Percentiles rank a stretch among this genome's conserved stretches.
phyloP scores from a whole-genome alignment of 129 eudicot genomes.

The Tagetes patula region DNA sequence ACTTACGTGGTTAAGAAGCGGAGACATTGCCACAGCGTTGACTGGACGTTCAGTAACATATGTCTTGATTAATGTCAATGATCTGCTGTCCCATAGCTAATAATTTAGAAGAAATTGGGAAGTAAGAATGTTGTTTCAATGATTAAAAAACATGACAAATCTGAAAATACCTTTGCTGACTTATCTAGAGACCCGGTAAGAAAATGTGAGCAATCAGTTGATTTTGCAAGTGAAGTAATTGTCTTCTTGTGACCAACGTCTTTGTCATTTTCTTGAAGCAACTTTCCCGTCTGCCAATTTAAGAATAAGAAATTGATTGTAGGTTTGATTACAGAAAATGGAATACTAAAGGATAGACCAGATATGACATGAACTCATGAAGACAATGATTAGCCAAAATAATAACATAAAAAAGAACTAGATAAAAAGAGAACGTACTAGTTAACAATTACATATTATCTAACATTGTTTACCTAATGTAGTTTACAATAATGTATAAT shows the following conservation, averaged over 20 bases:
- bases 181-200: slow-evolving; percentile 83
- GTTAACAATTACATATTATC: not conserved
- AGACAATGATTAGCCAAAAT: not conserved
- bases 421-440: not conserved
- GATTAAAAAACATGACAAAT: slow-evolving; percentile 1
- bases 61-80: slow-evolving; percentile 82
- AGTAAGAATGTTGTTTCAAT: slow-evolving; percentile 4
- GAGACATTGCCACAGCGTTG: slow-evolving; percentile 94
- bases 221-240: slow-evolving; percentile 68
- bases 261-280: slow-evolving; percentile 71
- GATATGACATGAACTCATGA: too few species aligned
- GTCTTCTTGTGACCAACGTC: slow-evolving; percentile 78
- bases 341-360: too few species aligned
- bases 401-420: not conserved
- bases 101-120: slow-evolving; percentile 6
- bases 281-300: slow-evolving; percentile 63
- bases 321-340: not conserved
- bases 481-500: too few species aligned
- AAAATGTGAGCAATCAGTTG: slow-evolving; percentile 79
- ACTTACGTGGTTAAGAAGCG: slow-evolving; percentile 89
- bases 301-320: not conserved
- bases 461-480: not conserved
- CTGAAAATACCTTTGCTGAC: slow-evolving; percentile 71
- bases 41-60: slow-evolving; percentile 88
- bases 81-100: slow-evolving; percentile 92